Evolutionary conservation across 2,329 filamentous ascomycete species (phyloP).

Genomic region (Ceratocystis harringtonii): DNA sequence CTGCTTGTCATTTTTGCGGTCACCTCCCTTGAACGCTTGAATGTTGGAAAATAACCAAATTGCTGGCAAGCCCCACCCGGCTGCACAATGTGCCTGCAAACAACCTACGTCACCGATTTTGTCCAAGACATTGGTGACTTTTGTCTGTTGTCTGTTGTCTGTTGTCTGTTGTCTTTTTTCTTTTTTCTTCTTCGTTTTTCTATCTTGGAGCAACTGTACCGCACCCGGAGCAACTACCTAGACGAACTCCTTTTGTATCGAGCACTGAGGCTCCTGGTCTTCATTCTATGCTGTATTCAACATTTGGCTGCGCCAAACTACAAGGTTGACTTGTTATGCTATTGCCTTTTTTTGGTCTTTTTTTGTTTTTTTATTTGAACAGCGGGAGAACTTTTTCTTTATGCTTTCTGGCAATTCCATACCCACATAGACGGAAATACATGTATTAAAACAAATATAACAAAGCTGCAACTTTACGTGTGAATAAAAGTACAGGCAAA

Average conservation of each 20-base stretch:
- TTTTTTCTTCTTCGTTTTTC: neutral
- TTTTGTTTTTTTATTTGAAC: neutral
- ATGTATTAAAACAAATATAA: neutral
- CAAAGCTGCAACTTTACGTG: neutral
- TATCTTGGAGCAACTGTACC: conserved; percentile 5
- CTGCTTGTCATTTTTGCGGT: neutral
- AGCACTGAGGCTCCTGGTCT: neutral
- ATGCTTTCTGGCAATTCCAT: neutral
- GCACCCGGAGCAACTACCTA: neutral
- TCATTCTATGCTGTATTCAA: neutral
- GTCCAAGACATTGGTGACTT: neutral
- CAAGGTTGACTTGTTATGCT: neutral
- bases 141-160: neutral
- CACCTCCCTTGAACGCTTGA: neutral
- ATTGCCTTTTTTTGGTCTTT: neutral
- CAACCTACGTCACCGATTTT: neutral
- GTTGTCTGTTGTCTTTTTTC: neutral
- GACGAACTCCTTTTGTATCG: neutral
- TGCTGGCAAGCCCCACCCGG: neutral
- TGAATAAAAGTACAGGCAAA: no score
- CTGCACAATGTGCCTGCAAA: neutral
- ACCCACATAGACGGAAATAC: neutral
- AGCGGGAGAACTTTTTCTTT: neutral
- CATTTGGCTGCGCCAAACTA: neutral
- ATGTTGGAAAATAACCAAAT: neutral